Base-by-base conservation (phyloP, 768 basidiomycete species). In the Leccinum imitatum region DNA sequence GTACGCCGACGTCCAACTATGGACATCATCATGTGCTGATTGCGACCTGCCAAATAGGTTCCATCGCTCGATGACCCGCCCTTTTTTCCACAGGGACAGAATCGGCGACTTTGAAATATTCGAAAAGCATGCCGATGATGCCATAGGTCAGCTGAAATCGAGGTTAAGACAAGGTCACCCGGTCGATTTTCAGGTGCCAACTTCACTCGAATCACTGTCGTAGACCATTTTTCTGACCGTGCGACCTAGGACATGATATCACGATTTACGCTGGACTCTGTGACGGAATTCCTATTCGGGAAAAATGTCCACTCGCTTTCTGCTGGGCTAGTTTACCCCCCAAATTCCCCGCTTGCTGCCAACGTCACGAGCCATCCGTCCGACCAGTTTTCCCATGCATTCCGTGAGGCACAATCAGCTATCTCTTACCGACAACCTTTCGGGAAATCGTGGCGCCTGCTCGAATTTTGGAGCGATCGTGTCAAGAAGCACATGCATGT, bases 201-300 rank as follows among this genome's bases (percentile, higher is more conserved):
- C 6, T 23, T 21, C 5, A 9, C 5, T 56, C 8, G 35, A n/a
- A 50, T 58, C 27, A 4, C 21, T 47, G 21, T 33, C 27, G 6
- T 46, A 14, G 54, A 13, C 21, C 47, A 6, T 37, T 25, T 25
- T 48, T 19, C 30, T 62, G 19, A 59, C 31, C 13, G 17, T n/a
- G 21, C 9, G 23, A 35, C 52, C 30, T 56, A 84, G 81, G 84
- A 85, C 56, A 74, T 82, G 57, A 77, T 79, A 3, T 78, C 79
- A 0, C 78, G 84, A 2, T 87, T 85, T 69, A 86, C 85, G 0
- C 72, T 86, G 53, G 85, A 86, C 68, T 80, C 82, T 0, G 84
- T 83, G 1, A 79, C 84, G 0, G 80, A 84, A 50, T 87, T 85
- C 64, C 78, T 86, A 27, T 85, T 86, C 61, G 80, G 78, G 27